phyloP scores from a whole-genome alignment of 768 basidiomycete species.

The Leccinum barrowsii region DNA sequence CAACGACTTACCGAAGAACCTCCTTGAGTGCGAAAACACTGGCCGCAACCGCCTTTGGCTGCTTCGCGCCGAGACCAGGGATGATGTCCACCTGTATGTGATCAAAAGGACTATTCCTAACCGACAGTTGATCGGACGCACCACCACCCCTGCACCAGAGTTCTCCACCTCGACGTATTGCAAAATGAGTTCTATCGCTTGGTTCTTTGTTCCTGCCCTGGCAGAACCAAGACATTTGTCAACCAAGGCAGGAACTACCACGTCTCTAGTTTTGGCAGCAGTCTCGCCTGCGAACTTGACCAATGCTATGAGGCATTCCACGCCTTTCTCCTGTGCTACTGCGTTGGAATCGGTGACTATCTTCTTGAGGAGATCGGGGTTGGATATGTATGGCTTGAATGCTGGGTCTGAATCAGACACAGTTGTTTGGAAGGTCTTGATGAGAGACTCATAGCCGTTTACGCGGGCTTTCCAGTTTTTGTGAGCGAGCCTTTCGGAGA shows the following conservation, averaged over 20 bases:
- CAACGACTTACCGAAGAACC: constrained; percentile 63
- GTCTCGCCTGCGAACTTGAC: constrained; percentile 92
- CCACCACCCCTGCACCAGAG: constrained; percentile 79
- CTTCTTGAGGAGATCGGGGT: constrained; percentile 77
- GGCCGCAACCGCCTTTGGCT: constrained; percentile 89
- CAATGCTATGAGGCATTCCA: constrained; percentile 82
- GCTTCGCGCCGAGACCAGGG: constrained; percentile 85
- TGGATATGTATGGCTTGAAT: constrained; percentile 84
- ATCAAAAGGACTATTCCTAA: constrained; percentile 20
- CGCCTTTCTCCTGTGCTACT: constrained; percentile 96
- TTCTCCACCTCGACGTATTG: constrained; percentile 96
- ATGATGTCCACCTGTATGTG: constrained; percentile 65
- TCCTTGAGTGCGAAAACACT: constrained; percentile 78
- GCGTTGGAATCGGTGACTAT: constrained; percentile 89
- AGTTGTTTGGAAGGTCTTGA: constrained; percentile 83
- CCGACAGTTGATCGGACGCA: constrained; percentile 45
- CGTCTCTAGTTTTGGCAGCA: constrained; percentile 74
- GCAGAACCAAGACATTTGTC: constrained; percentile 95
- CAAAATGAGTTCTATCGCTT: constrained; percentile 79
- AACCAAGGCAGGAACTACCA: constrained; percentile 85
- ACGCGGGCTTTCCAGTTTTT: constrained; percentile 99
- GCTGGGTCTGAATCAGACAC: constrained; percentile 92
- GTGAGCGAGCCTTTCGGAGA: constrained; percentile 80
- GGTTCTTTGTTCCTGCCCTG: constrained; percentile 83
- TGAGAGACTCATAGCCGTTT: constrained; percentile 85